These are phyloP conservation scores for Pseudocercospora musae DNA, from an alignment of 2,329 filamentous ascomycete species.

Conservation along the genomic window DNA sequence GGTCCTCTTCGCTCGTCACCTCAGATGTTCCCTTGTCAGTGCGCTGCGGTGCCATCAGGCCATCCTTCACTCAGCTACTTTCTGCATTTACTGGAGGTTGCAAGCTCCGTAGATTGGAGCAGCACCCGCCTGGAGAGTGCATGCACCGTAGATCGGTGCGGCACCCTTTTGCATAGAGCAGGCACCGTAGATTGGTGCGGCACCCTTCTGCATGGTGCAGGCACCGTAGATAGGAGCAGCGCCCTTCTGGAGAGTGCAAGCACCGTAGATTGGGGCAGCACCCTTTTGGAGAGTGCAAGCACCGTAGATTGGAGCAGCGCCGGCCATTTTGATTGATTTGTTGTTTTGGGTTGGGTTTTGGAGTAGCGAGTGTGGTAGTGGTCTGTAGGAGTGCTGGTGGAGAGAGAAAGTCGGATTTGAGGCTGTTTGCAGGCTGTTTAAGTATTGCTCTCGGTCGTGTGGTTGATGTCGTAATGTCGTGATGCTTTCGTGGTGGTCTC, in stretches of 20 bases:
- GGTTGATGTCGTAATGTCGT: conserved; percentile 1
- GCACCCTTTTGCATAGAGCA: not conserved
- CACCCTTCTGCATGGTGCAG: not conserved
- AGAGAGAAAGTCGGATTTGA: not conserved
- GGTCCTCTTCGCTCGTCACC: not conserved
- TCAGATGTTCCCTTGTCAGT: not conserved
- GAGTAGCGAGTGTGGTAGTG: conserved; percentile 10
- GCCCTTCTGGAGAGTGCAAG: not conserved
- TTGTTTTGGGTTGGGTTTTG: not conserved
- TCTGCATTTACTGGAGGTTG: conserved; percentile 3
- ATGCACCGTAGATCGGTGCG: not conserved
- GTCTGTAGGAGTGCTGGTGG: conserved; percentile 6
- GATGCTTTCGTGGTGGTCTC: not conserved
- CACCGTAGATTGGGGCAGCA: not conserved
- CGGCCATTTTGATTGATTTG: conserved; percentile 1
- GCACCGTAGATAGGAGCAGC: not conserved
- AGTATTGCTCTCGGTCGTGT: not conserved
- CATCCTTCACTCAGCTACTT: not conserved
- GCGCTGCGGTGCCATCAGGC: not conserved
- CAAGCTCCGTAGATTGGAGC: not conserved
- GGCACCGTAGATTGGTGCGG: not conserved
- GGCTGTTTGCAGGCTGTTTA: not conserved
- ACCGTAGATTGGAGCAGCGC: not conserved
- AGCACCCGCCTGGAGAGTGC: not conserved
- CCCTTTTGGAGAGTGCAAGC: not conserved